Base-by-base conservation (phyloP, 1,284 basidiomycete species). In the Exsudoporus floridanus region DNA sequence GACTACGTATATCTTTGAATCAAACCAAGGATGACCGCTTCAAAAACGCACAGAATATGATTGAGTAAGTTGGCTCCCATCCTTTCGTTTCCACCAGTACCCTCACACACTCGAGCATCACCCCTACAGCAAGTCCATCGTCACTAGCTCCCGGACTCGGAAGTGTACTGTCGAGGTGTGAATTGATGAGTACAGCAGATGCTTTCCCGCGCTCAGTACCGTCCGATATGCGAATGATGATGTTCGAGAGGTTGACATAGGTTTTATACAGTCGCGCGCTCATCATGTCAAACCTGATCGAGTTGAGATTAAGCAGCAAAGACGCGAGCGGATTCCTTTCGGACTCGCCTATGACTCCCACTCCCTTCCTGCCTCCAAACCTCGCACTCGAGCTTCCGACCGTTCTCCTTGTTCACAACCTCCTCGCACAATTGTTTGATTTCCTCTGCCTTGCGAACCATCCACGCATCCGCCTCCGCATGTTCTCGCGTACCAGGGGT, bases 401-500 rank as follows among this genome's bases (percentile, higher is more conserved):
- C 76, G 9, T 75, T 73, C 35, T 78, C 65, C 39, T 67, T 70
- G 19, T 62, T 65, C 5, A 81, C 78, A 18, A 78, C 73, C 27
- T 72, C 71, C 33, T 88, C 80, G 63, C 92, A 94, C 52, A 83
- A 69, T 21, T 70, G 68, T 60, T 82, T 76, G 23, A 93, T 69
- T 38, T 75, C 74, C 52, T 83, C 73, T 3, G 88, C 86, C 61
- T 89, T 80, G 40, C 78, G 71, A 19, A 88, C 66, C 76, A 97
- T 86, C 84, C 94, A 98, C 36, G 79, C 74, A 62, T 98, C 94
- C 6, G 90, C 94, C 27, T 84, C 71, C 0, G 91, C 85, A 72
- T 98, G 94, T 69, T 98, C 91, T 37, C 80, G 78, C 0, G 94
- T 96, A 1, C 96, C 96, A 16, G 97, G 92, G 0, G 92, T 96